These are phyloP conservation scores for Canna indica DNA, from an alignment of 176 grass and related monocot species.

Conservation along the genomic window DNA sequence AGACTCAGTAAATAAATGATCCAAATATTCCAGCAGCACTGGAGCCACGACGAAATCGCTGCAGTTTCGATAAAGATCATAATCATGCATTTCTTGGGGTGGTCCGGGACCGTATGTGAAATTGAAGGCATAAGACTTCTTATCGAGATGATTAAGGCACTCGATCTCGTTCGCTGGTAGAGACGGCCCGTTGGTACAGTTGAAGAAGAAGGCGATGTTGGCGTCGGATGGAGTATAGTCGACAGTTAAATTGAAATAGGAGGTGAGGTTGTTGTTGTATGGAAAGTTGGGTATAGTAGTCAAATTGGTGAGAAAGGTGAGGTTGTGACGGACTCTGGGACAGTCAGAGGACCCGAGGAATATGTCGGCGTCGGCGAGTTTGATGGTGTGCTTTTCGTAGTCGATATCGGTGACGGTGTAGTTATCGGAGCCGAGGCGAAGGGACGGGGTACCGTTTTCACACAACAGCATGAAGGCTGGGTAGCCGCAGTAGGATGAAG, in stretches of 20 bases:
- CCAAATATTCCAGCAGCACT: not conserved
- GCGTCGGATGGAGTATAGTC: not conserved
- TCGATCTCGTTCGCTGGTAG: fast-evolving
- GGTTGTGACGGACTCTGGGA: not conserved
- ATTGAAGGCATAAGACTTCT: not conserved
- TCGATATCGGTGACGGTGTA: not conserved
- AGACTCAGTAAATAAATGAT: too few relatives aligned
- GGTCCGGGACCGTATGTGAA: not conserved
- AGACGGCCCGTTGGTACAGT: not conserved
- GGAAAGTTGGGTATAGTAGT: too few relatives aligned
- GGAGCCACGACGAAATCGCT: not conserved
- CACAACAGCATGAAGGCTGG: not conserved
- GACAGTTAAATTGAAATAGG: not conserved
- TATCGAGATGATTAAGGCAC: not conserved
- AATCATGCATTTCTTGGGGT: too few relatives aligned
- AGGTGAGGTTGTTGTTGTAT: too few relatives aligned
- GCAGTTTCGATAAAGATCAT: not conserved
- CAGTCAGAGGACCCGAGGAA: not conserved
- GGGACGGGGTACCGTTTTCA: not conserved
- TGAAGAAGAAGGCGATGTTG: constrained; percentile 6
- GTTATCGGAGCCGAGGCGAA: not conserved
- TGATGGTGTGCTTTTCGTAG: not conserved
- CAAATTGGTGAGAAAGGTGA: too few relatives aligned
- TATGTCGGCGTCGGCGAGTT: not conserved
- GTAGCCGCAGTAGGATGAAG: not conserved